Base-by-base conservation (phyloP, 2,329 filamentous ascomycete genomes). In the Cladosporium velox region DNA sequence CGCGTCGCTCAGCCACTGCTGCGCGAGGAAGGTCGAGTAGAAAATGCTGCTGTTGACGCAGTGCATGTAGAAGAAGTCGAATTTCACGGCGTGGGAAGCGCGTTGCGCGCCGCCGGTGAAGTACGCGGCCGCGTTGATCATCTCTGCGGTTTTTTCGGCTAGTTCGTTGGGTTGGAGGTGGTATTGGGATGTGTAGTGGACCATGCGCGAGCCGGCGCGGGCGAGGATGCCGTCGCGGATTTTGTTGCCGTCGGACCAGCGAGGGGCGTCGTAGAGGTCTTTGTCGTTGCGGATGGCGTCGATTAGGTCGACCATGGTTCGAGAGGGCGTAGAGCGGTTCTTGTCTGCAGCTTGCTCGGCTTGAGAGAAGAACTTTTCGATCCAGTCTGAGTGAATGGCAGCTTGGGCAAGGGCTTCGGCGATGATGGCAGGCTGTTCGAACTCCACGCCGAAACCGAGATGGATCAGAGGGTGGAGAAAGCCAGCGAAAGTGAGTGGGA, bases 1-100 rank as follows among this genome's bases (percentile, higher is more conserved):
- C 8, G 82, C 80, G 0, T 79, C 74, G 0, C 87, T 82, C 52
- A 93, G 82, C 85, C 86, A 95, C 44, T 82, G 70, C 69, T 84
- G 84, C 12, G 79, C 79, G 73, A 88, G 84, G 75, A 97, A 84
- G 8, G 83, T 75, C 6, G 83, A 81, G 70, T 91, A 84, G 80
- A 94, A 95, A 70, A 96, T 87, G n/a, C 89, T 89, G 12, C 83
- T 82, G 74, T 90, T 97, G 70, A 94, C 80, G 72, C 88, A 87
- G 77, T 97, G 93, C 72, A 93, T 93, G 74, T 82, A 83, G 81
- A 89, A 95, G 77, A 97, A 97, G 76, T 97, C 93, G 75, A 92
- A 88, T 75, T 90, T 93, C 59, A 89, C 82, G 26, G 83, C 77
- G 75, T 93, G 90, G 1, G 83, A 82, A 0, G 86, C 86, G 34